phyloP scores from a whole-genome alignment of 768 basidiomycete genomes.

The Panaeolus cyanescens region DNA sequence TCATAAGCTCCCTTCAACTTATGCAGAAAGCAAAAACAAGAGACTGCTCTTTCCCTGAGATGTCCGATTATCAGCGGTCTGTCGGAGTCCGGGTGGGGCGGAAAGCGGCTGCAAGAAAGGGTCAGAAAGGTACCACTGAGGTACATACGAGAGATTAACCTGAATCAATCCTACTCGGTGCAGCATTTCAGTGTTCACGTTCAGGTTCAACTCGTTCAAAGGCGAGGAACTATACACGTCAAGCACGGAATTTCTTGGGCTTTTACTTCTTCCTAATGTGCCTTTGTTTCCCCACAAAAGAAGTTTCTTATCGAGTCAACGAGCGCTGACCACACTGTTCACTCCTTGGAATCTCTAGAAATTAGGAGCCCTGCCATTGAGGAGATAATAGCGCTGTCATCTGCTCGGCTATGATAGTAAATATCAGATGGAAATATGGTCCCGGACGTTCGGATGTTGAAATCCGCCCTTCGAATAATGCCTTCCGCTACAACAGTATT shows the following conservation, averaged over 20 bases:
- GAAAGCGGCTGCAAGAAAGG: neutral
- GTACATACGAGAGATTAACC: neutral
- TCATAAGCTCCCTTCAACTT: neutral
- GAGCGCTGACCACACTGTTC: neutral
- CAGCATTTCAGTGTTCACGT: neutral
- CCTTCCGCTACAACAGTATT: neutral
- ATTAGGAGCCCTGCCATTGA: neutral
- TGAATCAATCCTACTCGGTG: neutral
- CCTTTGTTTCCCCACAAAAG: neutral
- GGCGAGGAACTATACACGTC: neutral
- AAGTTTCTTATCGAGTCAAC: neutral
- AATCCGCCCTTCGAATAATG: neutral
- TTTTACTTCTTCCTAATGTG: neutral
- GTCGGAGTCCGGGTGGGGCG: neutral
- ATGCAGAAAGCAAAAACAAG: neutral
- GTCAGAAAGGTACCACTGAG: neutral
- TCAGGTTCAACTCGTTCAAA: no score
- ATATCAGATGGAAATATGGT: neutral
- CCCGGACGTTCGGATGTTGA: neutral
- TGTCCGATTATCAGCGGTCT: neutral
- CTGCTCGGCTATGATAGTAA: neutral
- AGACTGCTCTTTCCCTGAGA: neutral
- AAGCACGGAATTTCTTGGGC: neutral
- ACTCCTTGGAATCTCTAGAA: neutral
- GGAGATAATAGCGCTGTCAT: neutral